Percentiles rank a stretch among this genome's conserved stretches.
Evolutionary conservation across 306 rosid species (phyloP).

Genomic region (Castanea crenata): DNA sequence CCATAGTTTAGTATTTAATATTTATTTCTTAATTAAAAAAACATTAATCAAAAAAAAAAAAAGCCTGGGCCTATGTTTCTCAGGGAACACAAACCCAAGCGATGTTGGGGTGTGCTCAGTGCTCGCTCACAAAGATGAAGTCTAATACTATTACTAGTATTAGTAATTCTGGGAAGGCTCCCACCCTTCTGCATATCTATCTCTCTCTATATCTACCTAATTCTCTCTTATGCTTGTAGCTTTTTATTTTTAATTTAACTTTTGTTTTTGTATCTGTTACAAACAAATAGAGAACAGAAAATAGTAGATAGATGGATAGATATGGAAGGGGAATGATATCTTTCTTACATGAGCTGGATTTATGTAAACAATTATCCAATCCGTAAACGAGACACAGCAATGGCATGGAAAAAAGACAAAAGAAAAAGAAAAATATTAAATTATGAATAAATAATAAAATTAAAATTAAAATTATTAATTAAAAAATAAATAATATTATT

Average conservation of each 20-base stretch:
- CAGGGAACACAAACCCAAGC: conserved; percentile 94
- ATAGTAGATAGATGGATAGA: not conserved
- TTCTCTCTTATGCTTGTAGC: conserved; percentile 2
- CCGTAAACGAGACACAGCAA: not conserved
- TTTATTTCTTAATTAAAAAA: not conserved
- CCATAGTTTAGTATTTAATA: too few relatives aligned
- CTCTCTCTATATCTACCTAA: not conserved
- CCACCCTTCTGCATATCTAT: conserved; percentile 64
- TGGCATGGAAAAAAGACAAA: not conserved
- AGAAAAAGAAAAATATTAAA: too few relatives aligned
- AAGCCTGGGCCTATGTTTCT: conserved; percentile 72
- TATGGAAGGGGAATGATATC: not conserved
- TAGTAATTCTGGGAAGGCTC: conserved; percentile 53
- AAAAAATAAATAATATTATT: too few relatives aligned
- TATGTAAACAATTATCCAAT: not conserved
- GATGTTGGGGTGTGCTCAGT: conserved; percentile 69
- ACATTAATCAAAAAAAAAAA: not conserved
- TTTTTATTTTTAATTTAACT: not conserved
- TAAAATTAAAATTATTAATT: too few relatives aligned
- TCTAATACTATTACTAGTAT: conserved; percentile 32
- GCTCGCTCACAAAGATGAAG: conserved; percentile 49
- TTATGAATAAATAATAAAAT: too few relatives aligned
- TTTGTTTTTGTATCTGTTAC: not conserved
- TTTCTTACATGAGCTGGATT: not conserved
- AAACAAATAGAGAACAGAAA: conserved; percentile 6